Evolutionary conservation across 1,284 basidiomycete genomes (phyloP).

Genomic region (Cryptococcus neoformans): DNA sequence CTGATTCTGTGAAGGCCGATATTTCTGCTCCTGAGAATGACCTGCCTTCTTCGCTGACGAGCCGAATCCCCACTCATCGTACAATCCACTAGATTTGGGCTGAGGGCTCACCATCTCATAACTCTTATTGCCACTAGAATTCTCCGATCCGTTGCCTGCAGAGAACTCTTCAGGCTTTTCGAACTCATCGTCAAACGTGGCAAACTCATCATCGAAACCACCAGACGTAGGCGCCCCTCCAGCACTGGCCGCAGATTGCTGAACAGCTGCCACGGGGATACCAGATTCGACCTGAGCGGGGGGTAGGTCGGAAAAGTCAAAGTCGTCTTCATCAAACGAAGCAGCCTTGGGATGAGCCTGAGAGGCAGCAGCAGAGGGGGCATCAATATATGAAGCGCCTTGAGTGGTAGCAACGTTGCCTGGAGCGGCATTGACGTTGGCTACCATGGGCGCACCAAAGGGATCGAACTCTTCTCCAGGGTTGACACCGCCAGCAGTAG

Average conservation of each 20-base stretch:
- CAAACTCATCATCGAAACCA: slow-evolving; percentile 48
- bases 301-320: slow-evolving; percentile 67
- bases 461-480: slow-evolving; percentile 4
- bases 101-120: slow-evolving; percentile 41
- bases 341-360: slow-evolving; percentile 21
- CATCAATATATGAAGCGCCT: slow-evolving; percentile 1
- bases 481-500: not conserved
- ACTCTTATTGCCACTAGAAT: slow-evolving; percentile 22
- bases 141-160: slow-evolving; percentile 16
- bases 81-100: not conserved
- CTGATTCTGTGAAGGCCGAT: slow-evolving; percentile 1
- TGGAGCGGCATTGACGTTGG: slow-evolving; percentile 2
- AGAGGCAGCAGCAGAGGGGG: not conserved
- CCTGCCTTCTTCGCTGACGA: slow-evolving; percentile 6
- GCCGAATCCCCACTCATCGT: slow-evolving; percentile 44
- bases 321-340: slow-evolving; percentile 80
- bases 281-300: too few species aligned
- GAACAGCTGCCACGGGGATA: too few species aligned
- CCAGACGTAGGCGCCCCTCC: not conserved
- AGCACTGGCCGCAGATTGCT: not conserved
- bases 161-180: slow-evolving; percentile 21
- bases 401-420: not conserved
- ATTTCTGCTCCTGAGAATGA: not conserved
- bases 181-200: slow-evolving; percentile 54
- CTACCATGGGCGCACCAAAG: slow-evolving; percentile 4